Percentiles rank a stretch among this genome's conserved stretches.
Evolutionary conservation across 2,329 filamentous ascomycete genomes (phyloP).

Genomic region (Colletotrichum siamense): DNA sequence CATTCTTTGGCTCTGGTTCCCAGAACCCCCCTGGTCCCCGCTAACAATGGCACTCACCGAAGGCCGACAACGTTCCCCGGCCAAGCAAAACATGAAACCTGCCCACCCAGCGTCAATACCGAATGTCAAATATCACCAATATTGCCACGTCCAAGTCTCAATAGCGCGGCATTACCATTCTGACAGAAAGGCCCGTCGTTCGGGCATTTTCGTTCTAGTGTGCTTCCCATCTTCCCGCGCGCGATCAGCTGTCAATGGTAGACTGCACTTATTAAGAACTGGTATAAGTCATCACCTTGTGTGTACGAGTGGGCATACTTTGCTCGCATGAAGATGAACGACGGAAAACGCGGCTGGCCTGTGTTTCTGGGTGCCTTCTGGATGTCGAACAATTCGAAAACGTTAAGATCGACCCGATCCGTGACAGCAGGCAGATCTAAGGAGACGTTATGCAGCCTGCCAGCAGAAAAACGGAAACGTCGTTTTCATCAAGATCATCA

Average conservation of each 20-base stretch:
- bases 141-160: not conserved
- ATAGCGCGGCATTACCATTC: not conserved
- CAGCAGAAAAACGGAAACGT: not conserved
- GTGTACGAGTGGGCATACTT: not conserved
- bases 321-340: not conserved
- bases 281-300: not conserved
- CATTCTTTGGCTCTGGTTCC: not conserved
- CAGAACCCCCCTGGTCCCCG: not conserved
- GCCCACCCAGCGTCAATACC: not conserved
- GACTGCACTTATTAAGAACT: not conserved
- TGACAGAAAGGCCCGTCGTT: not conserved
- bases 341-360: not conserved
- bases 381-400: not conserved
- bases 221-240: not conserved
- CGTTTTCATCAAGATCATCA: not conserved
- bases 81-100: conserved; percentile 4
- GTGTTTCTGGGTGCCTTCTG: not conserved
- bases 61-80: not conserved
- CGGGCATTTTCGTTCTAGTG: not conserved
- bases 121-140: not conserved
- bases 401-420: not conserved
- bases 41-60: not conserved
- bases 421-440: not conserved
- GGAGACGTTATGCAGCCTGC: not conserved
- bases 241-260: not conserved